Conservation (phyloP, 2,329 filamentous ascomycete genomes). For the Fusarium ambrosium region DNA sequence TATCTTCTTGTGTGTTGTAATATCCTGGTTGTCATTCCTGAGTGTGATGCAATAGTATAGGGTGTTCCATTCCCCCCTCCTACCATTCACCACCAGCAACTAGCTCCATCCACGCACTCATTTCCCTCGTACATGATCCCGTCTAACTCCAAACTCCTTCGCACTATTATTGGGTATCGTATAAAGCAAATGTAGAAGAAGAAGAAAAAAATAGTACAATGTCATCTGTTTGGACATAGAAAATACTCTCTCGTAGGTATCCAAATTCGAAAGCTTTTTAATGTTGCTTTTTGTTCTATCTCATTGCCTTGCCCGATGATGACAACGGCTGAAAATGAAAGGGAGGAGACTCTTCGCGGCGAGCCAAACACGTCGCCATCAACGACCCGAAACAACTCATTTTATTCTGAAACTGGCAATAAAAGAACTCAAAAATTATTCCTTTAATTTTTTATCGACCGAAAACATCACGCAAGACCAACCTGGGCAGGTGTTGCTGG, state of each 20-base stretch:
- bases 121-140: not conserved
- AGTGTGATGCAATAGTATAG: too few species aligned
- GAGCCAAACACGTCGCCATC: not conserved
- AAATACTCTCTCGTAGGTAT: not conserved
- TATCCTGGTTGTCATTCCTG: not conserved
- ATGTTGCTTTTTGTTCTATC: not conserved
- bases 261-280: not conserved
- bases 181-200: not conserved
- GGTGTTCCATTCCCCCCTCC: not conserved
- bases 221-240: not conserved
- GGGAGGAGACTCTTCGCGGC: not conserved
- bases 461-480: not conserved
- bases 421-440: not conserved
- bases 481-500: not conserved
- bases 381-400: not conserved
- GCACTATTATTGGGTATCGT: not conserved
- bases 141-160: not conserved
- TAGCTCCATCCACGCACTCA: not conserved
- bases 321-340: accelerated
- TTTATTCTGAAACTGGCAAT: not conserved
- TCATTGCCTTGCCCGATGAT: not conserved
- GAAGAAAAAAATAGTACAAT: not conserved
- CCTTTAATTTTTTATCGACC: not conserved
- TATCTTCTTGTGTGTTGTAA: not conserved
- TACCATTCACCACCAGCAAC: not conserved